Percentiles rank a stretch among this genome's conserved stretches.
phyloP scores from a whole-genome alignment of 2,329 filamentous ascomycete species.

The Exserohilum rostratum region DNA sequence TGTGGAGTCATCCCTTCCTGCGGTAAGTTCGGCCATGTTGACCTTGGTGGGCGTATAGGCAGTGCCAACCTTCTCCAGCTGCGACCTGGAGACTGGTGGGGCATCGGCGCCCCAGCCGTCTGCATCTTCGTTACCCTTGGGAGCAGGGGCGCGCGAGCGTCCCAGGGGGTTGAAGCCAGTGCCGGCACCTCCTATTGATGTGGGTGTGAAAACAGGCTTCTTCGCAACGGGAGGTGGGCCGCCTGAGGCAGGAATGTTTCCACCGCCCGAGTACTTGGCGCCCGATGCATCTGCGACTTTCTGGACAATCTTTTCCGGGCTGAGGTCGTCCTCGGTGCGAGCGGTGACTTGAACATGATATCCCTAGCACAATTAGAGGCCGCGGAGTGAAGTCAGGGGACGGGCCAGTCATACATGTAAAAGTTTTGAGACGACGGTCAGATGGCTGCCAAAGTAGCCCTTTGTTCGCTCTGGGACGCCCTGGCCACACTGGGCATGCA shows the following conservation, averaged over 20 bases:
- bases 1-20: constrained; percentile 71
- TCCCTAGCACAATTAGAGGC: constrained; percentile 58
- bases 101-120: constrained; percentile 97
- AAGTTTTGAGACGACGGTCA: constrained; percentile 86
- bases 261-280: constrained; percentile 83
- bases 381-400: constrained; percentile 10
- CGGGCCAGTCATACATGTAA: constrained; percentile 69
- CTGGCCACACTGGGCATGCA: constrained; percentile 73
- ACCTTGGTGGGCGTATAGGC: constrained; percentile 97
- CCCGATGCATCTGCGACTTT: constrained; percentile 96
- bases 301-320: constrained; percentile 84
- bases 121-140: constrained; percentile 69
- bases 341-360: constrained; percentile 98
- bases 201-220: constrained; percentile 92
- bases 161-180: constrained; percentile 71
- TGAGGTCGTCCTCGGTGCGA: constrained; percentile 86
- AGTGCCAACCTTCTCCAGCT: constrained; percentile 88
- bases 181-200: constrained; percentile 62
- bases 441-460: constrained; percentile 96
- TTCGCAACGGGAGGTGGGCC: constrained; percentile 73
- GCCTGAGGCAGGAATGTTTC: constrained; percentile 60
- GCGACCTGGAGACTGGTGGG: constrained; percentile 82
- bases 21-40: constrained; percentile 84
- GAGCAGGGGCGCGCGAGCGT: constrained; percentile 62
- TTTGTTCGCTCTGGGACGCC: constrained; percentile 98